Percentiles rank a stretch among this genome's conserved stretches.
These are phyloP conservation scores for Corinectria fuckeliana DNA, from an alignment of 2,329 filamentous ascomycete genomes.

Conservation along the genomic window DNA sequence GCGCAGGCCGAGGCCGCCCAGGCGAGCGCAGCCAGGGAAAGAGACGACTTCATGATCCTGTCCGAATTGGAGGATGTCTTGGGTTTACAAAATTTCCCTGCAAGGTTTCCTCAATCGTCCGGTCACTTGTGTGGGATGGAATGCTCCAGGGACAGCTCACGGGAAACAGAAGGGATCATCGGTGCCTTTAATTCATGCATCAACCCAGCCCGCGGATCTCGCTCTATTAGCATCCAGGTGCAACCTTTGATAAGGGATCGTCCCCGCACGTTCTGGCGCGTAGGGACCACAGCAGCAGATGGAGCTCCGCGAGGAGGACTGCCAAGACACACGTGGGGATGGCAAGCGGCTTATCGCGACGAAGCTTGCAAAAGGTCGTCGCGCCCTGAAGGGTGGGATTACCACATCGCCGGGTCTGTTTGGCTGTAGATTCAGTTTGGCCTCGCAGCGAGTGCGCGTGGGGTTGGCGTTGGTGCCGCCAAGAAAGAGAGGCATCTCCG, in stretches of 20 bases:
- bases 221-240: not conserved
- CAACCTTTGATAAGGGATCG: constrained; percentile 10
- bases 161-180: constrained; percentile 8
- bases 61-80: not conserved
- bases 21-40: constrained; percentile 32
- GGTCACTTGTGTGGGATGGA: not conserved
- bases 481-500: not conserved
- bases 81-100: not conserved
- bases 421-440: not conserved
- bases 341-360: constrained; percentile 33
- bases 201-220: constrained; percentile 10
- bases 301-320: constrained; percentile 9
- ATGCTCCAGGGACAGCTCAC: not conserved
- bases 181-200: constrained; percentile 26
- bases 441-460: too few relatives aligned
- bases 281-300: constrained; percentile 11
- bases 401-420: not conserved
- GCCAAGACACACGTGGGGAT: constrained; percentile 39
- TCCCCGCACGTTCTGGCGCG: constrained; percentile 9
- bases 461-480: not conserved
- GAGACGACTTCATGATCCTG: constrained; percentile 32
- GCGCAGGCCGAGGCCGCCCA: constrained; percentile 40
- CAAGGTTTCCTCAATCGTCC: not conserved
- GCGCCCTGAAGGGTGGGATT: constrained; percentile 8
- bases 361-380: constrained; percentile 2